These are phyloP conservation scores for Amylocarpus encephaloides DNA, from an alignment of 2,329 filamentous ascomycete genomes.

Conservation along the genomic window DNA sequence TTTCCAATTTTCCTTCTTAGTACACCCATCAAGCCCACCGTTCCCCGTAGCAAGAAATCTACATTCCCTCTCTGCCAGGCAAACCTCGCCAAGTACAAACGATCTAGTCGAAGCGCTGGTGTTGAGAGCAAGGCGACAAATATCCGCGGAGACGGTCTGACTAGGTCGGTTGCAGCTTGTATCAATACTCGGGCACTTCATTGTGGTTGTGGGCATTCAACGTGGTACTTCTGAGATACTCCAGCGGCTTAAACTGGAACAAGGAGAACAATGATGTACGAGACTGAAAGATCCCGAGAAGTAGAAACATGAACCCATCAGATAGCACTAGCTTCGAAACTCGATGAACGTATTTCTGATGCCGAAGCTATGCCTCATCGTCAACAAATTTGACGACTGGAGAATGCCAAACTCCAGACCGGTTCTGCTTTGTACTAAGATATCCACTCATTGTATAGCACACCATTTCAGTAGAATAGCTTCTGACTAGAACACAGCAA, in stretches of 20 bases:
- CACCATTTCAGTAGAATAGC: too few relatives aligned
- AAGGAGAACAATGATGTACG: background rate
- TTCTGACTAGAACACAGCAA: too few relatives aligned
- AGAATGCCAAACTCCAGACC: too few relatives aligned
- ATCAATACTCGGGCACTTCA: conserved; percentile 9
- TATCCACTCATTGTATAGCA: background rate
- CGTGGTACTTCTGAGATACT: conserved; percentile 11
- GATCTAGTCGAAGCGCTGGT: conserved; percentile 11
- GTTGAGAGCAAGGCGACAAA: conserved; percentile 20
- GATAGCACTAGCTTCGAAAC: too few relatives aligned
- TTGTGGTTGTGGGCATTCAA: conserved; percentile 6
- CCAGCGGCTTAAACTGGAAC: conserved; percentile 8
- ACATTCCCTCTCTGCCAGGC: conserved; percentile 32
- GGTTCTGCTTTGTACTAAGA: too few relatives aligned
- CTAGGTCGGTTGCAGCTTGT: conserved; percentile 11
- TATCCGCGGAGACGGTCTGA: conserved; percentile 12
- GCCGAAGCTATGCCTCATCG: too few relatives aligned
- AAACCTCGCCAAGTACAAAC: conserved; percentile 17
- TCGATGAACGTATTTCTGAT: too few relatives aligned
- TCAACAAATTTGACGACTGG: too few relatives aligned
- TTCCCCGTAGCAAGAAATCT: conserved; percentile 36
- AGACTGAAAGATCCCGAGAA: background rate
- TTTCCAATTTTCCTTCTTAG: conserved; percentile 5
- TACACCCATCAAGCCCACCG: conserved; percentile 25
- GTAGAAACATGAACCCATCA: background rate